phyloP scores from a whole-genome alignment of 2,329 filamentous ascomycete genomes.

The Decorospora gaudefroyi region DNA sequence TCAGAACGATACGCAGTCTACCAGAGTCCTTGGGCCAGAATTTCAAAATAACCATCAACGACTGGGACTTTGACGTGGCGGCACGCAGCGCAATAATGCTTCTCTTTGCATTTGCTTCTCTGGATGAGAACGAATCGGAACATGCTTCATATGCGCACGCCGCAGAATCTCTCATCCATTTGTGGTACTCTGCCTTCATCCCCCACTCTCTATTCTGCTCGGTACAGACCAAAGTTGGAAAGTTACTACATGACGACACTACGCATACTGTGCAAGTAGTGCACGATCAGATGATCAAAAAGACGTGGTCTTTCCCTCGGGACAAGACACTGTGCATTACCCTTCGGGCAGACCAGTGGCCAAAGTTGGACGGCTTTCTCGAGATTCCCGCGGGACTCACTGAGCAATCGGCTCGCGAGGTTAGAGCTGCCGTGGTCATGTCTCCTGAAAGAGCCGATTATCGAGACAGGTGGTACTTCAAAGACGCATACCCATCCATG shows the following conservation, averaged over 20 bases:
- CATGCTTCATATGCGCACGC: background rate
- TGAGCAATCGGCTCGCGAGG: background rate
- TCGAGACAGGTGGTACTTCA: conserved; percentile 6
- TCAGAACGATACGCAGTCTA: conserved; percentile 4
- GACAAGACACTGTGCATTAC: background rate
- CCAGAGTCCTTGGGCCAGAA: background rate
- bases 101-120: conserved; percentile 3
- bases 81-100: conserved; percentile 7
- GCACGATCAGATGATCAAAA: background rate
- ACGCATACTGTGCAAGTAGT: background rate
- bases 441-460: conserved; percentile 6
- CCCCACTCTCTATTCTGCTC: background rate
- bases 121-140: background rate
- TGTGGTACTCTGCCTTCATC: conserved; percentile 10
- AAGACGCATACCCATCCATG: conserved; percentile 4
- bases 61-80: conserved; percentile 9
- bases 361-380: background rate
- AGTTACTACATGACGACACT: background rate
- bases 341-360: conserved; percentile 2
- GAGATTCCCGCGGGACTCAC: background rate
- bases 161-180: conserved; percentile 3
- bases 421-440: background rate
- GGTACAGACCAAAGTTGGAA: background rate
- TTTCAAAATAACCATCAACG: conserved; percentile 5
- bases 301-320: background rate